Evolutionary conservation across 352 stramenopile genomes (phyloP).

Genomic region (Globisporangium mamillatum): DNA sequence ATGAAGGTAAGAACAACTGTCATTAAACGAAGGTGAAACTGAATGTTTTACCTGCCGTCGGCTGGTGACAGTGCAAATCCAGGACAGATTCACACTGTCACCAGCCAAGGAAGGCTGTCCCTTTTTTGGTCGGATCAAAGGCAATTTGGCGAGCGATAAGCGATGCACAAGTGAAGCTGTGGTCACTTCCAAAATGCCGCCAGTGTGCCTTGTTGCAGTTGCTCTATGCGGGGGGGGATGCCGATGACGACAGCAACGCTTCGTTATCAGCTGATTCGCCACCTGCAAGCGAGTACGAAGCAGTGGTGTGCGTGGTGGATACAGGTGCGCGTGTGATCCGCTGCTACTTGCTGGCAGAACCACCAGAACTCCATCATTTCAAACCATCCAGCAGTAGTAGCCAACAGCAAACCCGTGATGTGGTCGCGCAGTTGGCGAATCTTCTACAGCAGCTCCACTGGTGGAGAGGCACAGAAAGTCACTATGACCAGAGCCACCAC

Average conservation of each 20-base stretch:
- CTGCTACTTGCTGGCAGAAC: conserved; percentile 5
- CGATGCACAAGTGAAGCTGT: not conserved
- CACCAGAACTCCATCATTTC: not conserved
- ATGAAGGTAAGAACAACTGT: too few relatives aligned
- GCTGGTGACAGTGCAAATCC: too few relatives aligned
- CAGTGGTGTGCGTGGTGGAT: conserved; percentile 10
- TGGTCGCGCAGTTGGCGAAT: not conserved
- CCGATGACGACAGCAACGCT: not conserved
- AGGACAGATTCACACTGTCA: too few relatives aligned
- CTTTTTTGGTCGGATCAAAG: too few relatives aligned
- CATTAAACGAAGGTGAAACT: too few relatives aligned
- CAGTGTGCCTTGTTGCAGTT: not conserved
- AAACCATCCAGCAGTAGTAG: not conserved
- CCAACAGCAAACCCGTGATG: not conserved
- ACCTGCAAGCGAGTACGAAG: not conserved
- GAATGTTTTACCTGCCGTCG: too few relatives aligned
- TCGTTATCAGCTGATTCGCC: too few relatives aligned
- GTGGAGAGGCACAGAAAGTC: conserved; percentile 3
- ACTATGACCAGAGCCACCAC: not conserved
- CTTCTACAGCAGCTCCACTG: conserved; percentile 4
- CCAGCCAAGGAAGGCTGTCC: too few relatives aligned
- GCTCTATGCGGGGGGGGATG: not conserved
- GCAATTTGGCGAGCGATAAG: too few relatives aligned
- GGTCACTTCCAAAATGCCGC: not conserved
- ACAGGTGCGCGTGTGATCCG: not conserved